Conservation (phyloP, 257 asterid species). For the Capsicum rhomboideum region DNA sequence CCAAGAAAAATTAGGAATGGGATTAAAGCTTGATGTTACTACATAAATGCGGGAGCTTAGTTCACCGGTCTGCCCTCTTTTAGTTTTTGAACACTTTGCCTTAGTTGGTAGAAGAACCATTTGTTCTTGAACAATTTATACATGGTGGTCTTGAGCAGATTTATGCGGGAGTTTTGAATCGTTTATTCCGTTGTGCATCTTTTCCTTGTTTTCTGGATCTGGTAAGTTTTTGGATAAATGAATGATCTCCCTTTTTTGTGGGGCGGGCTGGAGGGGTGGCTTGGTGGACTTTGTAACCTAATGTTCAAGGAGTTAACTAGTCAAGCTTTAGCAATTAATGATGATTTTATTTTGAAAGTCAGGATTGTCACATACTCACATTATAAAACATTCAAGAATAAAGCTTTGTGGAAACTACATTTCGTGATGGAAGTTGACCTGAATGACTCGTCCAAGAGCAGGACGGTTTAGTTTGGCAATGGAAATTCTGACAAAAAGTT, state of each 20-base stretch:
- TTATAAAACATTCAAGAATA: neutral
- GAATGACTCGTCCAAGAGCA: neutral
- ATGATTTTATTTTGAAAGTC: neutral
- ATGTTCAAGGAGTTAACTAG: neutral
- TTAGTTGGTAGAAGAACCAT: neutral
- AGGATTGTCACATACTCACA: neutral
- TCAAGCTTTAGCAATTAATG: neutral
- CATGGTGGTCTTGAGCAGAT: neutral
- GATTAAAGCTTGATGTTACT: no score
- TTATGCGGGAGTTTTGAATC: neutral
- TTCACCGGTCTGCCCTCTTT: neutral
- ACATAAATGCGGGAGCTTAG: neutral
- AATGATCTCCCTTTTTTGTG: neutral
- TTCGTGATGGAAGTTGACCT: neutral
- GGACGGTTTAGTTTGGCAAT: neutral
- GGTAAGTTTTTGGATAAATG: neutral
- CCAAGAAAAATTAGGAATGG: neutral
- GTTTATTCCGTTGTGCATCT: neutral
- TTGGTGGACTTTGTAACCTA: neutral
- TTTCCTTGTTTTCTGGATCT: neutral
- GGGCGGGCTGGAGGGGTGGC: neutral
- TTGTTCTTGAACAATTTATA: neutral
- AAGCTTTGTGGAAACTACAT: neutral
- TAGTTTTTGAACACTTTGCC: neutral
- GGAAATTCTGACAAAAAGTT: neutral